A percentile compares a stretch with the other conserved stretches of the same genome.
Conservation (phyloP, 495 filamentous ascomycete species). For the Mytilinidion resinicola region DNA sequence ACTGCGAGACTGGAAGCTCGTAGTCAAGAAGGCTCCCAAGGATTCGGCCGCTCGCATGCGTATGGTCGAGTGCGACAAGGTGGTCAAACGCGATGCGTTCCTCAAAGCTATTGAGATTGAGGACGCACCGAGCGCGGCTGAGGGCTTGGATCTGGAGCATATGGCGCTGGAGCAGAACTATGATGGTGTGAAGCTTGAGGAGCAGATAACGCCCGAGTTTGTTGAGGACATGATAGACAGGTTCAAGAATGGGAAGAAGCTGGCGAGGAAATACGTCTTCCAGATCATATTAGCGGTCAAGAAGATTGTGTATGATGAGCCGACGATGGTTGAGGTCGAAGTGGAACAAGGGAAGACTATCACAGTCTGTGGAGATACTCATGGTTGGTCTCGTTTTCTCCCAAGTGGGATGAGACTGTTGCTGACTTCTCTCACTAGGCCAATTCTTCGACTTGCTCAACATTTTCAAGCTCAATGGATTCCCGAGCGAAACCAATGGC, state of each 20-base stretch:
- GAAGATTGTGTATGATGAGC: constrained; percentile 82
- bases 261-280: constrained; percentile 95
- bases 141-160: constrained; percentile 77
- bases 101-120: constrained; percentile 89
- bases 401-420: not conserved
- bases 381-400: constrained; percentile 52
- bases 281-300: constrained; percentile 88
- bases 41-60: constrained; percentile 90
- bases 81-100: constrained; percentile 83
- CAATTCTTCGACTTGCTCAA: constrained; percentile 97
- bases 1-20: constrained; percentile 84
- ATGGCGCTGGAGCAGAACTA: constrained; percentile 78
- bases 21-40: constrained; percentile 74
- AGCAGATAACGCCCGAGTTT: constrained; percentile 92
- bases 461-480: constrained; percentile 87
- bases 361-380: constrained; percentile 96
- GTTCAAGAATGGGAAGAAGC: constrained; percentile 92
- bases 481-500: constrained; percentile 72
- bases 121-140: constrained; percentile 84
- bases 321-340: constrained; percentile 94
- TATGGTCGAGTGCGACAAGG: constrained; percentile 84
- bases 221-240: constrained; percentile 92
- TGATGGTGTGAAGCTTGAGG: constrained; percentile 71
- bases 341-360: constrained; percentile 68
- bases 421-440: constrained; percentile 43